Evolutionary conservation across 2,329 filamentous ascomycete species (phyloP).

Genomic region (Phialophora macrospora): DNA sequence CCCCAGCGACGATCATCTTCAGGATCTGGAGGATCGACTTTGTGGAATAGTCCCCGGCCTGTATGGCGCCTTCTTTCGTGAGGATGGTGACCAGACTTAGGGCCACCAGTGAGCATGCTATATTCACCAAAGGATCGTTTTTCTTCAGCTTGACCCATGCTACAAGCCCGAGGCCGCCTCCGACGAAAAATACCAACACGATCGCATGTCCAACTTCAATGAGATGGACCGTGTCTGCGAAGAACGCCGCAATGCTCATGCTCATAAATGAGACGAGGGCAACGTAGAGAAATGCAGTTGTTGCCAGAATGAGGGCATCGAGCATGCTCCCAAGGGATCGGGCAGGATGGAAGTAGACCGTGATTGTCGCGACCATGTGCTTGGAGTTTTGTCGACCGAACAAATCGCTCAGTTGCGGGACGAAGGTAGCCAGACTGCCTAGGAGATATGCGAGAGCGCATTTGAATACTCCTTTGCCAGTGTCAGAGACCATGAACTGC

Average conservation of each 20-base stretch:
- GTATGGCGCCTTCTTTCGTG: constrained; percentile 88
- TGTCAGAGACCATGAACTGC: constrained; percentile 70
- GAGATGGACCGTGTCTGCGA: constrained; percentile 69
- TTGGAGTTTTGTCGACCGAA: constrained; percentile 87
- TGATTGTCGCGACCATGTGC: constrained; percentile 90
- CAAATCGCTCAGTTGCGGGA: constrained; percentile 71
- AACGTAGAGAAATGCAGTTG: constrained; percentile 78
- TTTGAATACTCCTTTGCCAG: constrained; percentile 81
- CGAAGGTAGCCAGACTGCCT: constrained; percentile 84
- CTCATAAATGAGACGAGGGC: constrained; percentile 76
- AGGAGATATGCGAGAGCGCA: constrained; percentile 88
- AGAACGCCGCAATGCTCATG: constrained; percentile 85
- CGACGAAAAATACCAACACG: constrained; percentile 81
- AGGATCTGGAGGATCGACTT: constrained; percentile 81
- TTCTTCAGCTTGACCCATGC: constrained; percentile 84
- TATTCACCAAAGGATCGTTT: constrained; percentile 79
- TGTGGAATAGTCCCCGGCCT: constrained; percentile 78
- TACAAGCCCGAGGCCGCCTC: constrained; percentile 82
- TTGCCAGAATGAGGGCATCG: constrained; percentile 77
- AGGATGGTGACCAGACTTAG: constrained; percentile 87
- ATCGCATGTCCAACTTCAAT: constrained; percentile 75
- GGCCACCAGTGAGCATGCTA: constrained; percentile 82
- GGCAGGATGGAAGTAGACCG: constrained; percentile 92
- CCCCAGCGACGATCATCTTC: constrained; percentile 82
- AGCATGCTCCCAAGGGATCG: constrained; percentile 87